phyloP scores from a whole-genome alignment of 2,329 filamentous ascomycete genomes.

The Paecilomyces formosus region DNA sequence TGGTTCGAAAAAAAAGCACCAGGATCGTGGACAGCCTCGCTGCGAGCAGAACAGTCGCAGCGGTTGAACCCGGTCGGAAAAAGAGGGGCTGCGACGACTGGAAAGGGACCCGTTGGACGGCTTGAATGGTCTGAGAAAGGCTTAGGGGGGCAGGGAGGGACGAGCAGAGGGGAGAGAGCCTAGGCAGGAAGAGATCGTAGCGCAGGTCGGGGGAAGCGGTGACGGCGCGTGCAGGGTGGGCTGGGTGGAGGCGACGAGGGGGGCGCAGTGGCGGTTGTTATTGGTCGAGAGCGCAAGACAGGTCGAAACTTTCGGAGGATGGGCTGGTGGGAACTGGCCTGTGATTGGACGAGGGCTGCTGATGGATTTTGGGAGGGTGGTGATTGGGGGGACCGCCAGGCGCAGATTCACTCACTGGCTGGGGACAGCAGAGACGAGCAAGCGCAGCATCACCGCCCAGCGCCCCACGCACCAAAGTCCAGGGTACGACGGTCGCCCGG shows the following conservation, averaged over 20 bases:
- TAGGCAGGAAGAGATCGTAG: slow-evolving; percentile 27
- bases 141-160: slow-evolving; percentile 14
- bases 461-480: background rate
- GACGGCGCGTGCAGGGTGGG: slow-evolving; percentile 18
- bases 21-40: slow-evolving; percentile 8
- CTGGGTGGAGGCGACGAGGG: background rate
- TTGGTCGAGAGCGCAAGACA: slow-evolving; percentile 2
- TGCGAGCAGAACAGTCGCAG: slow-evolving; percentile 3
- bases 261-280: background rate
- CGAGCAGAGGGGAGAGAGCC: slow-evolving; percentile 12
- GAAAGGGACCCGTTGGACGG: slow-evolving; percentile 9
- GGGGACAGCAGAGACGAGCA: background rate
- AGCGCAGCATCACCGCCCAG: slow-evolving; percentile 1
- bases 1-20: background rate
- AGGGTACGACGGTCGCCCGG: background rate
- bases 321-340: background rate
- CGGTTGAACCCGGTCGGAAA: slow-evolving; percentile 1
- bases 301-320: slow-evolving; percentile 2
- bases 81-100: slow-evolving; percentile 1
- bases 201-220: slow-evolving; percentile 26
- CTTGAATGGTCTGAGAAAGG: slow-evolving; percentile 19
- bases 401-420: background rate
- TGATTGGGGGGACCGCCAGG: background rate
- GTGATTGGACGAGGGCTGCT: too few relatives aligned
- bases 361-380: background rate